Evolutionary conservation across 257 asterid genomes (phyloP).

Genomic region (Forsythia viridissima): DNA sequence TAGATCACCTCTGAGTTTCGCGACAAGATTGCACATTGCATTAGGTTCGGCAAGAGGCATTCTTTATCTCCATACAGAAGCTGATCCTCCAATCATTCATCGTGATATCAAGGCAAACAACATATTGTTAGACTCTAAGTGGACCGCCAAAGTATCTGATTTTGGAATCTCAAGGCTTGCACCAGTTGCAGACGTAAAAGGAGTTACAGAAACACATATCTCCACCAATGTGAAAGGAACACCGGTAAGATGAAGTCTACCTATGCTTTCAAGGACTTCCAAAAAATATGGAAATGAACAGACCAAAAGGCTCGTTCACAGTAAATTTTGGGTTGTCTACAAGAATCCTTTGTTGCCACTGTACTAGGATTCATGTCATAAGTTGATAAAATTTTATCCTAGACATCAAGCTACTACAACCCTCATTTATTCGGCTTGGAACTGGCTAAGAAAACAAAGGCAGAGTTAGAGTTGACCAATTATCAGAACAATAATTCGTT

Average conservation of each 20-base stretch:
- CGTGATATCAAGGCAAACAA: constrained; percentile 89
- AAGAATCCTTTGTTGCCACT: neutral
- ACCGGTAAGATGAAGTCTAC: constrained; percentile 54
- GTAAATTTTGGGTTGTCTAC: neutral
- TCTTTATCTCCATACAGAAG: constrained; percentile 93
- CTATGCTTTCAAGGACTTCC: neutral
- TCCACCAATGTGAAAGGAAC: constrained; percentile 91
- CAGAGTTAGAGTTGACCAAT: too few species aligned
- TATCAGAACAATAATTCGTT: too few species aligned
- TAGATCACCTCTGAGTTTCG: constrained; percentile 52
- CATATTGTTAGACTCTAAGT: constrained; percentile 74
- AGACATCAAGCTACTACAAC: neutral
- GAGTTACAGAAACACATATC: constrained; percentile 50
- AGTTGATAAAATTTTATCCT: neutral
- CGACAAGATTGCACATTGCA: constrained; percentile 67
- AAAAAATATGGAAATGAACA: too few species aligned
- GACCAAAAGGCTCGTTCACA: too few species aligned
- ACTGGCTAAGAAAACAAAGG: neutral
- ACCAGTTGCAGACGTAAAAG: constrained; percentile 59
- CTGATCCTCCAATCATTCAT: constrained; percentile 84
- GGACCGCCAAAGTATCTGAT: constrained; percentile 85
- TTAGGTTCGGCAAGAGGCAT: constrained; percentile 80
- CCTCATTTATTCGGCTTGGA: neutral
- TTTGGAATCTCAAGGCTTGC: constrained; percentile 94
- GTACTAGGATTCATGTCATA: neutral